Percentiles rank a stretch among this genome's conserved stretches.
Conservation (phyloP, 2,329 filamentous ascomycete genomes). For the Monosporascus sp. region DNA sequence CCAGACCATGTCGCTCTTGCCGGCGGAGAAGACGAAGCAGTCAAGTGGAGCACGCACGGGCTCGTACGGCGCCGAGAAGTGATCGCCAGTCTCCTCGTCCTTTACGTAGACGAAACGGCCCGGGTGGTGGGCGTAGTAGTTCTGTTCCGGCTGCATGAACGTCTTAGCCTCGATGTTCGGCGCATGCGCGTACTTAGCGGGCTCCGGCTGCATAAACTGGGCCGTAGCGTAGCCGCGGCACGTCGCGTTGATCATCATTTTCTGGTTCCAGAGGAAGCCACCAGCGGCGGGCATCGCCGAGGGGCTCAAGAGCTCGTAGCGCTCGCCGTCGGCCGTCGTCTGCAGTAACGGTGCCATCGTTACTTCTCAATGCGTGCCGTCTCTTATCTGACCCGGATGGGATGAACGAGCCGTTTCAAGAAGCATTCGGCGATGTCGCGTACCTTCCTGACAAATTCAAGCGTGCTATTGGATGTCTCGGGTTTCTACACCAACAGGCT, state of each 20-base stretch:
- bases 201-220: slow-evolving; percentile 58
- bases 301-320: slow-evolving; percentile 52
- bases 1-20: slow-evolving; percentile 53
- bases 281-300: slow-evolving; percentile 51
- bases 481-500: neutral
- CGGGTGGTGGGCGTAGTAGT: slow-evolving; percentile 54
- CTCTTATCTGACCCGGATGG: neutral
- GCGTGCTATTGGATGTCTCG: neutral
- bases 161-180: slow-evolving; percentile 54
- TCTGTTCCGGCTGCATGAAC: slow-evolving; percentile 58
- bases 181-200: slow-evolving; percentile 54
- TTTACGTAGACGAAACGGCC: slow-evolving; percentile 57
- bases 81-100: slow-evolving; percentile 44
- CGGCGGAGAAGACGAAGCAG: slow-evolving; percentile 47
- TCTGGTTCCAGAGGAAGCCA: slow-evolving; percentile 55
- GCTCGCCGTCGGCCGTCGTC: slow-evolving; percentile 42
- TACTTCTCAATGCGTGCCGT: neutral
- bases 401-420: no score
- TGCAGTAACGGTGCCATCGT: neutral
- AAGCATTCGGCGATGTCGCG: neutral
- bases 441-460: neutral
- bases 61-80: slow-evolving; percentile 54
- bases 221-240: slow-evolving; percentile 55
- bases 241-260: slow-evolving; percentile 57
- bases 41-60: slow-evolving; percentile 45